A percentile compares a stretch with the other conserved stretches of the same genome.
These are phyloP conservation scores for Fusarium concolor DNA, from an alignment of 2,329 filamentous ascomycete species.

Conservation along the genomic window DNA sequence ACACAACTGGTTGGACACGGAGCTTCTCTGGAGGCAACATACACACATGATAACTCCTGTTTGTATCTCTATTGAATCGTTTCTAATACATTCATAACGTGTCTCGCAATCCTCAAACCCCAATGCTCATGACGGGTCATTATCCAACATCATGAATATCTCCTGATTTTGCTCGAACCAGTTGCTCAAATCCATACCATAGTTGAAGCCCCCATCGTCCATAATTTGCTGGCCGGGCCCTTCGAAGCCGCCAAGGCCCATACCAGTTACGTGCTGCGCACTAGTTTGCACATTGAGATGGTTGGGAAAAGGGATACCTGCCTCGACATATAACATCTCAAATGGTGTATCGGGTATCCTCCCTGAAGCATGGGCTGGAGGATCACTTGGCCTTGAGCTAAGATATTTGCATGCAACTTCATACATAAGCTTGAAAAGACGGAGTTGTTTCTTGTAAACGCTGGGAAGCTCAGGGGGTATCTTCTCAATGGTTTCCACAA, in stretches of 20 bases:
- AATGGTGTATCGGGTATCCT: constrained; percentile 14
- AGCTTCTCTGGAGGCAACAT: too few species aligned
- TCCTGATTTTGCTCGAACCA: constrained; percentile 27
- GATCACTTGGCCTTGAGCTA: neutral
- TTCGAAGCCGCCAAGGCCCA: neutral
- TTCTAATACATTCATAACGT: neutral
- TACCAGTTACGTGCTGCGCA: rapidly evolving
- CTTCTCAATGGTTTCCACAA: constrained; percentile 4
- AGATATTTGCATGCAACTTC: constrained; percentile 11
- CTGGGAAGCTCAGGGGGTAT: neutral
- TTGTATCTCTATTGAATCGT: rapidly evolving
- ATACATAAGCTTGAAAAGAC: constrained; percentile 11
- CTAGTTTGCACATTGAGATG: neutral
- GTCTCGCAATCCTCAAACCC: rapidly evolving
- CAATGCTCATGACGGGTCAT: neutral
- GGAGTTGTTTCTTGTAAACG: constrained; percentile 13
- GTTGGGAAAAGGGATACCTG: neutral
- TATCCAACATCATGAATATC: constrained; percentile 22
- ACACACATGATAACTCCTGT: too few species aligned
- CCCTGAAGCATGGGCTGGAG: neutral
- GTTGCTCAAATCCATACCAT: constrained; percentile 7
- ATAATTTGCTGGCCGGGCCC: neutral
- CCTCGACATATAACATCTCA: constrained; percentile 16
- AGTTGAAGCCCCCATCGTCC: neutral
- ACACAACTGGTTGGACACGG: too few species aligned